Percentiles rank a stretch among this genome's conserved stretches.
Conservation (phyloP, 306 rosid species). For the Fragaria ananassa region DNA sequence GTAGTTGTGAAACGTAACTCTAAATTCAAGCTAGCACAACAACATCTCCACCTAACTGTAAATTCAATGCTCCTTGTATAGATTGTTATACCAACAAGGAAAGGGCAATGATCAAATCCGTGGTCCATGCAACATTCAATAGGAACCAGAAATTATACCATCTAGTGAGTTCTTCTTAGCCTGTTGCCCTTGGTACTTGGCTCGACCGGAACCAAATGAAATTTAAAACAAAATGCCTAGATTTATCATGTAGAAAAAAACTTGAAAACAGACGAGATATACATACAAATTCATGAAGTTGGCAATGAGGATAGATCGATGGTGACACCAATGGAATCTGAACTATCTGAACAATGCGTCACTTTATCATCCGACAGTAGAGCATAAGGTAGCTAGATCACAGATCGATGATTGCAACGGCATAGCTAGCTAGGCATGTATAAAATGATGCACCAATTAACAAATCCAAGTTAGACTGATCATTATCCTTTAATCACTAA, state of each 20-base stretch:
- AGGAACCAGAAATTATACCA: conserved; percentile 4
- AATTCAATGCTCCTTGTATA: not conserved
- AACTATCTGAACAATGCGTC: conserved; percentile 5
- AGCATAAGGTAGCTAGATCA: not conserved
- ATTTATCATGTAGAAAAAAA: not conserved
- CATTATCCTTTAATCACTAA: not conserved
- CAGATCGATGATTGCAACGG: not conserved
- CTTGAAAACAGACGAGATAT: not conserved
- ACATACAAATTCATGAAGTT: not conserved
- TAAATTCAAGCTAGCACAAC: not conserved
- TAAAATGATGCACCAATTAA: not conserved
- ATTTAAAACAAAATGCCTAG: not conserved
- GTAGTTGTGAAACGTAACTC: not conserved
- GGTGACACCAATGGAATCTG: not conserved
- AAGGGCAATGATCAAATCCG: not conserved
- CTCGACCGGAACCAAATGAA: not conserved
- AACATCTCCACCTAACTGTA: conserved; percentile 1
- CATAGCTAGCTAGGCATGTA: not conserved
- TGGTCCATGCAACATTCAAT: conserved; percentile 21
- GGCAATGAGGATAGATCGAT: not conserved
- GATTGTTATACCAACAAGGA: not conserved
- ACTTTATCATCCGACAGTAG: conserved; percentile 2
- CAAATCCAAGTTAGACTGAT: not conserved
- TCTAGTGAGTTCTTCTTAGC: not conserved
- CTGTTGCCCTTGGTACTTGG: not conserved